Evolutionary conservation across 306 rosid species (phyloP), one percentile per base, ranked within the genome.

Genomic region (Rosa persica): DNA sequence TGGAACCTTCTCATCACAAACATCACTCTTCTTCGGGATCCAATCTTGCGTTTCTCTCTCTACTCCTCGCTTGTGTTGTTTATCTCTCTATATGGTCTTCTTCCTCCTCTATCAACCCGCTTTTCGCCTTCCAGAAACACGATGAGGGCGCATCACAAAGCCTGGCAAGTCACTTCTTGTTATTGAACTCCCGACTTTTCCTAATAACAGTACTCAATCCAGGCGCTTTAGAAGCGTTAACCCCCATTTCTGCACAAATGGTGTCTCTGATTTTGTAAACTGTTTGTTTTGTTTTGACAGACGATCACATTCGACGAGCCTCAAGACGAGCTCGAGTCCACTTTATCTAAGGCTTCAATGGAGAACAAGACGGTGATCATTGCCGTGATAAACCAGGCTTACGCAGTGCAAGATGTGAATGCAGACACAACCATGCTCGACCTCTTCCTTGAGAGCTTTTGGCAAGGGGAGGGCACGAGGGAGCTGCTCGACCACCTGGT

Each of bases 401-500:
- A 93, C 22, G 93, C 86, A 0, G 90, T 84, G 0, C 88, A 91
- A 86, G 93, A 81, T 6, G 65, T 65, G 0, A 30, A 19, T 6
- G 80, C 81, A 1, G 89, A 82, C 13, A 83, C 79, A 5, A 82
- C 96, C 4, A 91, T 93, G 97, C 87, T 93, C 16, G 96, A 93
- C 81, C 72, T 93, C 20, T 93, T 93, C 67, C 83, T 91, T 0
- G 86, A 67, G 20, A 90, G 97, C 54, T 87, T 91, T 30, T 93
- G 97, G 98, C 66, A 85, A 1, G 97, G 98, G 27, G 93, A 90
- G 19, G 88, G 85, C 62, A 90, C 92, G 0, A 85, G 76, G 77
- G 39, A 67, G 9, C 78, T 91, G 47, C 51, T 87, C 16, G 77
- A 91, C 39, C 85, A 93, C 22, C 78, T 93, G 43, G 85, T 93